A percentile compares a stretch with the other conserved stretches of the same genome.
phyloP scores from a whole-genome alignment of 495 filamentous ascomycete species.

The Lasiosphaeria hispida region DNA sequence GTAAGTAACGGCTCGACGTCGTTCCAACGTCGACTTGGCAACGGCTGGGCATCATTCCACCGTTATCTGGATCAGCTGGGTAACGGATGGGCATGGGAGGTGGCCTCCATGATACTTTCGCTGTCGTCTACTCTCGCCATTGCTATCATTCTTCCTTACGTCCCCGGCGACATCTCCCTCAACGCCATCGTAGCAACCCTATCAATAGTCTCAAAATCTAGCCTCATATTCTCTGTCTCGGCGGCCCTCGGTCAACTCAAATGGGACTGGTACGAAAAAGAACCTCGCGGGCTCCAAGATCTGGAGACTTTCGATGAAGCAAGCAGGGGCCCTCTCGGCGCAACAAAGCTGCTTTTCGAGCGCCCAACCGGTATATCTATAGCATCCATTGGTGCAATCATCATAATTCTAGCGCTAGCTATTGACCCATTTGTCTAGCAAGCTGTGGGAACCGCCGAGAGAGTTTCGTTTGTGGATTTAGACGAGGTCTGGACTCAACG shows the following conservation, averaged over 20 bases:
- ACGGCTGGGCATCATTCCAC: too few species aligned
- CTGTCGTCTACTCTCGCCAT: not conserved
- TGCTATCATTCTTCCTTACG: not conserved
- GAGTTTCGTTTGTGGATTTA: too few species aligned
- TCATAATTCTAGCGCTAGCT: not conserved
- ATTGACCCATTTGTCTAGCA: conserved; percentile 1
- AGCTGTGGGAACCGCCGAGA: not conserved
- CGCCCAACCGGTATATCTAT: not conserved
- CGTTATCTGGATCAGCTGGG: not conserved
- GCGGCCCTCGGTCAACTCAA: not conserved
- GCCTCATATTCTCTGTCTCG: not conserved
- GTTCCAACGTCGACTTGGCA: too few species aligned
- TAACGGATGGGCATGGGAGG: not conserved
- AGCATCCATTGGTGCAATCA: not conserved
- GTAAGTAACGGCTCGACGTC: too few species aligned
- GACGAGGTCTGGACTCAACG: not conserved
- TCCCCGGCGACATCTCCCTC: not conserved
- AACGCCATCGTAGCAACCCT: not conserved
- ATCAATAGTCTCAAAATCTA: not conserved
- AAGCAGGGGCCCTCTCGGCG: not conserved
- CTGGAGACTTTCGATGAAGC: not conserved
- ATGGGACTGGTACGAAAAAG: not conserved
- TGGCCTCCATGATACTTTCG: conserved; percentile 1
- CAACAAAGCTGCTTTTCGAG: not conserved
- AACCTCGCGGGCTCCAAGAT: not conserved